Evolutionary conservation across 2,329 filamentous ascomycete genomes (phyloP), one percentile per base, ranked within the genome.

Genomic region (Sphaerulina vaccinii): DNA sequence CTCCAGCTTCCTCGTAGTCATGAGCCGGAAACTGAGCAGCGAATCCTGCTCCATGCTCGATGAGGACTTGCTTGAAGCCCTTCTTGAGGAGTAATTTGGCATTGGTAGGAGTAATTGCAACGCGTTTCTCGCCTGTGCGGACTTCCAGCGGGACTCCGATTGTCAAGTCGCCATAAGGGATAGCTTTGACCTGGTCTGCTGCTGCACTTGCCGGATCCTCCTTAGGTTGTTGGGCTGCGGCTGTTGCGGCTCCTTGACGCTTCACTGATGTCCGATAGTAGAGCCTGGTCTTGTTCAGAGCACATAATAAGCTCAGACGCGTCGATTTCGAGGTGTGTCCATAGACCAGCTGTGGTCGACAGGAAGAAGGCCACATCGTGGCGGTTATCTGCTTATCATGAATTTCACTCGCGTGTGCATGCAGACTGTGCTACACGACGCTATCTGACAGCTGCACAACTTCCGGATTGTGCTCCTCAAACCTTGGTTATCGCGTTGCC

Each of bases 21-120:
- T 84, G 77, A 58, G 95, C 89, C 2, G 80, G 80, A 62, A 95
- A 90, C 53, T 90, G 86, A 36, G 90, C 88, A 57, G 83, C 79
- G 41, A 79, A 75, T 8, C 90, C 90, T n/a, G 90, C 90, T 32
- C 88, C 88, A 16, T 83, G 82, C 73, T 95, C 88, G 32, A 96
- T 80, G 2, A 95, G 73, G 19, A 96, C 81, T 56, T 83, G 82
- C 27, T 78, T 79, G 68, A 90, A 93, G 27, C 90, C 90, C 69
- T 95, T 95, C 69, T 95, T 95, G 57, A 91, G 81, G 1, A 96
- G 74, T 1, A 95, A 74, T 1, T 85, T 80, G 13, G 90, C 88
- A 73, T 95, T 95, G 58, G 88, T 83, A 1, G 90, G 90, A 0
- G 88, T 92, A 50, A 95, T 79, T 23, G 90, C 88, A 11, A 95